Evolutionary conservation across 306 rosid genomes (phyloP), one percentile per base, ranked within the genome.

Genomic region (Dryas alaskensis): DNA sequence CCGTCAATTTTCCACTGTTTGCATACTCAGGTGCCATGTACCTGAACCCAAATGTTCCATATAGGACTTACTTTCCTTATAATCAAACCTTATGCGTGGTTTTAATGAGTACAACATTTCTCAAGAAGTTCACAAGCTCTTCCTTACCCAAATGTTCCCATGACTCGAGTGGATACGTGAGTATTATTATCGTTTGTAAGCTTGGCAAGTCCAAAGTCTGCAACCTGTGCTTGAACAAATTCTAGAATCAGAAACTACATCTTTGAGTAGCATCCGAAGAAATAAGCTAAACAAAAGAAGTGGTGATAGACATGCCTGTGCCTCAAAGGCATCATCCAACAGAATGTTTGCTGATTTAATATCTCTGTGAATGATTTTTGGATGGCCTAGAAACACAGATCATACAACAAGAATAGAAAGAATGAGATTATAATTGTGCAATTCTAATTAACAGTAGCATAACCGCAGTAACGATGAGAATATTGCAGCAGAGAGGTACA

Each of bases 1-100:
- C 99, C 1, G 99, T 94, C 65, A 92, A 73, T 81, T 94, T 94
- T 70, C 99, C 99, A 67, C 96, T 94, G 12, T 91, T 85, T 71
- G 99, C 98, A 75, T 94, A 94, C 76, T 94, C 99, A 8, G 99
- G 98, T 64, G 99, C 99, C 97, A 94, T 81, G 82, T 94, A 94
- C 73, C 99, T 92, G 82, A 48, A 31, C 55, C 71, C 62, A 61
- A 77, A 67, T 60, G 37, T 31, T 31, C 37, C 37, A 31, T 31
- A 31, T 31, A 31, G 37, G 3, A 31, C 37, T 31, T 31, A 31
- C 37, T 31, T 31, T 31, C 37, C 37, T 31, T 31, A 31, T 31
- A 31, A 31, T 31, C 37, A 31, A 31, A 1, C 0, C 37, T 31
- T 31, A 2, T 31, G 37, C 3, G 37, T 31, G 37, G 37, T 31